Evolutionary conservation across 2,329 filamentous ascomycete genomes (phyloP).

Genomic region (Mycogone perniciosa): DNA sequence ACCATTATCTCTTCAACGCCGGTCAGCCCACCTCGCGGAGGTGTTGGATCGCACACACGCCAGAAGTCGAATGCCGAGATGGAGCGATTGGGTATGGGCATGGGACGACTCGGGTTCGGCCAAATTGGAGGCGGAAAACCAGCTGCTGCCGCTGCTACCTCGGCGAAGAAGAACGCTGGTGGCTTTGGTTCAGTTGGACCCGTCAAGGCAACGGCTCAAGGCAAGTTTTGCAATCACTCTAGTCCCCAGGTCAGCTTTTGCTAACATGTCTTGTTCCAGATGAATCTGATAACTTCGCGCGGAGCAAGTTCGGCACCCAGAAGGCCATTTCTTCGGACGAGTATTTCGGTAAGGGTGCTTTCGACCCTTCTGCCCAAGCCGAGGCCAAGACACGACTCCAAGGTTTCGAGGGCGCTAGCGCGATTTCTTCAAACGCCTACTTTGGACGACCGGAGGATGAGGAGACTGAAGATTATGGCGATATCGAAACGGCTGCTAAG

Average conservation of each 20-base stretch:
- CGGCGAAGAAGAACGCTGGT: constrained; percentile 68
- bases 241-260: not conserved
- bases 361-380: constrained; percentile 69
- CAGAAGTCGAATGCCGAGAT: constrained; percentile 70
- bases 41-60: constrained; percentile 48
- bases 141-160: constrained; percentile 35
- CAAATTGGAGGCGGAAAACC: constrained; percentile 64
- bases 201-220: constrained; percentile 61
- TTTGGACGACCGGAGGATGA: constrained; percentile 91
- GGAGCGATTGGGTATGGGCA: constrained; percentile 84
- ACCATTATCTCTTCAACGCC: constrained; percentile 69
- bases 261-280: constrained; percentile 32
- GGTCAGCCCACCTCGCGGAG: constrained; percentile 56
- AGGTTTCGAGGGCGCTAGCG: constrained; percentile 84
- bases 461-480: constrained; percentile 73
- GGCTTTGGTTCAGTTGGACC: constrained; percentile 82
- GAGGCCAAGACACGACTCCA: constrained; percentile 84
- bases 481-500: constrained; percentile 87
- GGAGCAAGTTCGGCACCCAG: constrained; percentile 81
- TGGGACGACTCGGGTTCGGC: constrained; percentile 79
- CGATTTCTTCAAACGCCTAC: constrained; percentile 96
- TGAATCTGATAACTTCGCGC: constrained; percentile 77
- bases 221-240: constrained; percentile 38
- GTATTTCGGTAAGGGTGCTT: constrained; percentile 89
- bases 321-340: constrained; percentile 98